These are phyloP conservation scores for Arachnomyces sp. DNA, from an alignment of 2,329 filamentous ascomycete species.

Conservation along the genomic window DNA sequence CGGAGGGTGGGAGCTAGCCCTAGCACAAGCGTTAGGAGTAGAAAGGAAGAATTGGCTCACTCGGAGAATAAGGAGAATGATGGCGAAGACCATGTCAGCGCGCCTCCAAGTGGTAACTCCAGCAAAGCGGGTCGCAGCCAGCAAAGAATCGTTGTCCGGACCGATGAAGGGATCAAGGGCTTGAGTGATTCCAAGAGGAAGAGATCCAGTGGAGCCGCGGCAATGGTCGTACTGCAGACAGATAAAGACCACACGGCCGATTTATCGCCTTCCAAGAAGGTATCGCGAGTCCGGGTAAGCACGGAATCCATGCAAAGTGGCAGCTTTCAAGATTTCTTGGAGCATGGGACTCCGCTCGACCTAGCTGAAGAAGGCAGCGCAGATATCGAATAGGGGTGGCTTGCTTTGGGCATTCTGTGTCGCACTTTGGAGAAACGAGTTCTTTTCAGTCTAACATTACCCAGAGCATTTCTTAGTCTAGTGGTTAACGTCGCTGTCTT, in stretches of 20 bases:
- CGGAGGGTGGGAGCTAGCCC: slow-evolving; percentile 25
- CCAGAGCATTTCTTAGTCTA: too few species aligned
- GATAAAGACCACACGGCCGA: slow-evolving; percentile 13
- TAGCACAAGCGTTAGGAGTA: slow-evolving; percentile 23
- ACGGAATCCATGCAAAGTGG: slow-evolving; percentile 10
- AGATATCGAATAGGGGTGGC: slow-evolving; percentile 13
- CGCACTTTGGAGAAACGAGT: too few species aligned
- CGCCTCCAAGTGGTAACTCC: slow-evolving; percentile 14
- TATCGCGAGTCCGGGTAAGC: slow-evolving; percentile 12
- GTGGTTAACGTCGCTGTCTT: too few species aligned
- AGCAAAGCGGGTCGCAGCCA: slow-evolving; percentile 13
- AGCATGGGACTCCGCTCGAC: slow-evolving; percentile 9
- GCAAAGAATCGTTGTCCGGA: slow-evolving; percentile 14
- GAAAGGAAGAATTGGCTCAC: slow-evolving; percentile 22
- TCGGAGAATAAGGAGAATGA: slow-evolving; percentile 18
- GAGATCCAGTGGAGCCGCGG: slow-evolving; percentile 14
- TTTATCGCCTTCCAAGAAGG: slow-evolving; percentile 16
- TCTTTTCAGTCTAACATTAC: too few species aligned
- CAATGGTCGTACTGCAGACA: slow-evolving; percentile 9
- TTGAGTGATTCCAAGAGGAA: slow-evolving; percentile 20
- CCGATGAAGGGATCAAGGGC: slow-evolving; percentile 15
- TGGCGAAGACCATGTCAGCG: slow-evolving; percentile 3
- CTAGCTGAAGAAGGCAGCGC: slow-evolving; percentile 7
- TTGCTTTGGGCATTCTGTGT: background rate
- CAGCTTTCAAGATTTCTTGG: slow-evolving; percentile 15